A percentile compares a stretch with the other conserved stretches of the same genome.
Evolutionary conservation across 2,329 filamentous ascomycete genomes (phyloP).

Genomic region (Claviceps humidiphila): DNA sequence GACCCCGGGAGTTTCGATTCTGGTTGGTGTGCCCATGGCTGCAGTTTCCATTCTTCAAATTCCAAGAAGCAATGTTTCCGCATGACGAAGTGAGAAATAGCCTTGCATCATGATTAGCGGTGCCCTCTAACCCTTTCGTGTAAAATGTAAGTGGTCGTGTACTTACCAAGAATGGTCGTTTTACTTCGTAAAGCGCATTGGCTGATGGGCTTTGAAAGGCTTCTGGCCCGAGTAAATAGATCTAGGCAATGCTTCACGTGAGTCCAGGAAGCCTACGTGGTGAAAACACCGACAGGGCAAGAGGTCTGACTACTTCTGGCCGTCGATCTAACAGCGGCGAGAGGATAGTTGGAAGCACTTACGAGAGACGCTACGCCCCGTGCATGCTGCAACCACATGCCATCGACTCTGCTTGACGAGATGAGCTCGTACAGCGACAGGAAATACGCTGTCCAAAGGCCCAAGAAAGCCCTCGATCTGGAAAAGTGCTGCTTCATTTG

Average conservation of each 20-base stretch:
- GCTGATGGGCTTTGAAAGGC: constrained; percentile 5
- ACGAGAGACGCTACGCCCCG: constrained; percentile 3
- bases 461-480: constrained; percentile 4
- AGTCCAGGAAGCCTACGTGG: too few relatives aligned
- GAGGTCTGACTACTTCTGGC: too few relatives aligned
- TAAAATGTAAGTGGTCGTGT: not conserved
- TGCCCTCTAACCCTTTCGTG: not conserved
- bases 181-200: constrained; percentile 5
- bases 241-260: not conserved
- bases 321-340: too few relatives aligned
- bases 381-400: constrained; percentile 3
- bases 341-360: not conserved
- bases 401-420: constrained; percentile 1
- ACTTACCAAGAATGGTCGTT: constrained; percentile 4
- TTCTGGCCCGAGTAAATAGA: constrained; percentile 2
- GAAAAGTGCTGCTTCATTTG: constrained; percentile 1
- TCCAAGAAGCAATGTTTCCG: constrained; percentile 5
- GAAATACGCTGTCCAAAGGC: constrained; percentile 6
- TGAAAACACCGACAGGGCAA: too few relatives aligned
- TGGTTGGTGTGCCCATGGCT: constrained; percentile 1
- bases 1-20: constrained; percentile 3
- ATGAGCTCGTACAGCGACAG: constrained; percentile 8
- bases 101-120: not conserved
- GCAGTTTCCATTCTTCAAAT: constrained; percentile 4
- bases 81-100: constrained; percentile 6